Base-by-base conservation (phyloP, 441 rosid species). In the Biscutella laevigata region DNA sequence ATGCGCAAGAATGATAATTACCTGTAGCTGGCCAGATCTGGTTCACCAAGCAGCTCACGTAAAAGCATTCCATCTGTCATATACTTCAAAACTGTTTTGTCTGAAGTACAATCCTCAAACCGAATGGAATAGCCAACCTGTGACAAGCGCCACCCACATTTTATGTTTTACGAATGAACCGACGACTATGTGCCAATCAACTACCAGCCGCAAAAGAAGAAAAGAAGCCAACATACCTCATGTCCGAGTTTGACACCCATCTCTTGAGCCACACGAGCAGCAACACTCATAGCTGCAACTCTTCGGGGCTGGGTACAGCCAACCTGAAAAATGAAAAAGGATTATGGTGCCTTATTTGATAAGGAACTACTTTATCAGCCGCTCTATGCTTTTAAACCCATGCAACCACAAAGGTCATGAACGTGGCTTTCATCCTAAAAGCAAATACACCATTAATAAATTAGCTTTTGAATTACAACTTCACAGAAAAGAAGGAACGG, bases 211-310 rank as follows among this genome's bases (percentile, higher is more conserved):
- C 14, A 53, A 45, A 36, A 4, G 11, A 26, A 3, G 21, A n/a
- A 41, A 51, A 53, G 61, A 40, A 34, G 52, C 40, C 36, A 35
- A 28, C 70, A 41, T 52, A 73, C 92, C 83, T 86, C 97, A 8
- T 94, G 97, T 37, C 99, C 97, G 70, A 92, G 99, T 70, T 92
- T 86, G 68, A 92, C 86, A 35, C 95, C 97, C 92, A 92, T 77
- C 71, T 92, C 99, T 66, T 88, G 97, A 66, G 99, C 81, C 73
- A 92, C 99, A 64, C 97, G 86, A 50, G 95, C 95, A 67, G 99
- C 86, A 67, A 88, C 97, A 63, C 97, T 92, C 97, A 86, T 88
- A 32, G 97, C 99, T 51, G 99, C 99, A 72, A 94, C 99, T 57
- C 96, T 74, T 47, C 99, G 80, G 37, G 96, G 97, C 72, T 94